Percentiles rank a stretch among this genome's conserved stretches.
Conservation (phyloP, 192 early-diverging fungal species). For the Backusella macrospora region DNA sequence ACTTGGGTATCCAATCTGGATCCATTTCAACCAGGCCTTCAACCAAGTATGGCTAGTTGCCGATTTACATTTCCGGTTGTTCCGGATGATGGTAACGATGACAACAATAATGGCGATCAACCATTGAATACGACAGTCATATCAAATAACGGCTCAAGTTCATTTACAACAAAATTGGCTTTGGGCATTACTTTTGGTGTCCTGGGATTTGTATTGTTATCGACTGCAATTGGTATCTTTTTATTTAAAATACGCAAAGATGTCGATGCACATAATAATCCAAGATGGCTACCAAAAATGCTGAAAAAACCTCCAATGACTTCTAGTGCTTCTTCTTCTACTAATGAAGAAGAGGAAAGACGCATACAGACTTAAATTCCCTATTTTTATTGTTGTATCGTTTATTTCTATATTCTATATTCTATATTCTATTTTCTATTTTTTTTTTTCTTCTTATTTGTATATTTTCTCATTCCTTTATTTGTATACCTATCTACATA, state of each 20-base stretch:
- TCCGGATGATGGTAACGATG: neutral
- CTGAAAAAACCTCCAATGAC: neutral
- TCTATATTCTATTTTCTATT: neutral
- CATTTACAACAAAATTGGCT: neutral
- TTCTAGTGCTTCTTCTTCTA: neutral
- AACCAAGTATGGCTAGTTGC: slow-evolving; percentile 1
- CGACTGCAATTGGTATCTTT: neutral
- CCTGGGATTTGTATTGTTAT: slow-evolving; percentile 20
- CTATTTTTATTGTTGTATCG: neutral
- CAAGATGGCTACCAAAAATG: slow-evolving; percentile 21
- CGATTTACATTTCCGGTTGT: slow-evolving; percentile 16
- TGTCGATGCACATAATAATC: slow-evolving; percentile 13
- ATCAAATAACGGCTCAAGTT: neutral
- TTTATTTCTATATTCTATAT: too few relatives aligned
- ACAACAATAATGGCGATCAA: neutral
- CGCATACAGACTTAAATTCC: neutral
- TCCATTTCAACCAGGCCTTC: neutral
- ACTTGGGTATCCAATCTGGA: slow-evolving; percentile 22
- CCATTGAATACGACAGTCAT: slow-evolving; percentile 20
- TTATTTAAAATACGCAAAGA: slow-evolving; percentile 11
- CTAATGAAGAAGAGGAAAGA: neutral
- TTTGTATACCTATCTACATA: neutral
- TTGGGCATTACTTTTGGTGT: slow-evolving; percentile 28
- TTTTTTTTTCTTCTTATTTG: neutral
- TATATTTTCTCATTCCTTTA: too few relatives aligned